Evolutionary conservation across 352 stramenopile genomes (phyloP).

Genomic region (Globisporangium takayamanum): DNA sequence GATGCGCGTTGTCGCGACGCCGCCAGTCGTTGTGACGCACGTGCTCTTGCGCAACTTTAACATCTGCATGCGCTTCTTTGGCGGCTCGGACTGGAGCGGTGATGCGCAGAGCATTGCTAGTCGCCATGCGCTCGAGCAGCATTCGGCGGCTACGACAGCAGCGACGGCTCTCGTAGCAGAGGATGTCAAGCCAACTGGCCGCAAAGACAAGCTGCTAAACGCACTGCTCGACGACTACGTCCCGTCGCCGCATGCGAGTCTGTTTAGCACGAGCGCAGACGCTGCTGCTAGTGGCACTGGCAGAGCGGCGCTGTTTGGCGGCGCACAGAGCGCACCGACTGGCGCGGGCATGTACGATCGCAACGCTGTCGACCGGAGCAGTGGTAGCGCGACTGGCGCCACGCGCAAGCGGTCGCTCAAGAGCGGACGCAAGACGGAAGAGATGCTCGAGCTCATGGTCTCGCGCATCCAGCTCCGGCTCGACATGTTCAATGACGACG

Average conservation of each 20-base stretch:
- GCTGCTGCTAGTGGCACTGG: constrained; percentile 12
- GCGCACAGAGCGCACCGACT: constrained; percentile 27
- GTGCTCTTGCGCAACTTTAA: constrained; percentile 85
- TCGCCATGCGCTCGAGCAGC: constrained; percentile 13
- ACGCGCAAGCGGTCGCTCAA: constrained; percentile 57
- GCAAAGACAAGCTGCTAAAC: constrained; percentile 74
- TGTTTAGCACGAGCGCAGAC: constrained; percentile 39
- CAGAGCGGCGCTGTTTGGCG: constrained; percentile 30
- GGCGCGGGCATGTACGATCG: constrained; percentile 24
- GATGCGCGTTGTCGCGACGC: constrained; percentile 33
- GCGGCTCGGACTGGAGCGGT: constrained; percentile 72
- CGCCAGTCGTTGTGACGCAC: constrained; percentile 68
- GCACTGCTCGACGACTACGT: constrained; percentile 83
- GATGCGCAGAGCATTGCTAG: constrained; percentile 38
- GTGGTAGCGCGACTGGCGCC: constrained; percentile 8
- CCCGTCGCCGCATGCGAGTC: constrained; percentile 38
- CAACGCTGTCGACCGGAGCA: constrained; percentile 17
- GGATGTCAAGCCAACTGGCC: constrained; percentile 9
- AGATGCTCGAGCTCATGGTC: constrained; percentile 83
- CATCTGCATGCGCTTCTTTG: constrained; percentile 86
- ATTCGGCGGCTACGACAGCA: neutral
- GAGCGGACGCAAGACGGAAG: constrained; percentile 78
- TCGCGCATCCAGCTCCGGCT: constrained; percentile 79
- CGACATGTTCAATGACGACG: constrained; percentile 78
- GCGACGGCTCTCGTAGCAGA: neutral